Base-by-base conservation (phyloP, 306 rosid species). In the Prunus campanulata region DNA sequence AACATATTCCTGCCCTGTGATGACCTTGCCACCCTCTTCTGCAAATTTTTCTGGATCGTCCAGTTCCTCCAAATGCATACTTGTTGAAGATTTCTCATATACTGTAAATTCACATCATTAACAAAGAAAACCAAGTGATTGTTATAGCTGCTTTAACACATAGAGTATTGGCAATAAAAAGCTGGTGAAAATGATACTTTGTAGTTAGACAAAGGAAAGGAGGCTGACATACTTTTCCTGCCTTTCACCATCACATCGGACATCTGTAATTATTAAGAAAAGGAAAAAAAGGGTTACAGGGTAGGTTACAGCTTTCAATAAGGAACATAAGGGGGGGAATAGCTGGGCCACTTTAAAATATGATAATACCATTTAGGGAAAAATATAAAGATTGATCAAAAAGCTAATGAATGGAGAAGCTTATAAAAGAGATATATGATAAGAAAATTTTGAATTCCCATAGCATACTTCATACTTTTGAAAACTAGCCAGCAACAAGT, bases 1-100 rank as follows among this genome's bases (percentile, higher is more conserved):
- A 64, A 90, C 86, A 79, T 90, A 95, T 78, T 90, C 97, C 66
- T 92, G 95, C 85, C 98, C 88, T 18, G 93, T 84, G 68, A 92
- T 81, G 76, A 85, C 82, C 85, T 89, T 95, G 77, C 74, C 85
- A 55, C 89, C 93, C 74, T 89, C 95, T 68, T 88, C 92, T 44
- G 88, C 78, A 75, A 79, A 72, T 74, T 86, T 89, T 72, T 90
- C 85, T 50, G 91, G 93, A 80, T 89, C 92, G 66, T 92, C 96
- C 70, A 87, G 80, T 79, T 92, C 97, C 82, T 92, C 98, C 87
- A 85, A 76, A 80, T 89, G 97, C 81, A 77, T 79, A 76, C 84
- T 86, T 81, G 96, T 83, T 71, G 91, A 87, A 81, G 97, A 82
- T 81, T 87, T 89, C 73, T 92, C 97, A 56, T 62, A 67, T 80